Conservation (phyloP, 2,329 filamentous ascomycete genomes). For the Didymella arachidicola region DNA sequence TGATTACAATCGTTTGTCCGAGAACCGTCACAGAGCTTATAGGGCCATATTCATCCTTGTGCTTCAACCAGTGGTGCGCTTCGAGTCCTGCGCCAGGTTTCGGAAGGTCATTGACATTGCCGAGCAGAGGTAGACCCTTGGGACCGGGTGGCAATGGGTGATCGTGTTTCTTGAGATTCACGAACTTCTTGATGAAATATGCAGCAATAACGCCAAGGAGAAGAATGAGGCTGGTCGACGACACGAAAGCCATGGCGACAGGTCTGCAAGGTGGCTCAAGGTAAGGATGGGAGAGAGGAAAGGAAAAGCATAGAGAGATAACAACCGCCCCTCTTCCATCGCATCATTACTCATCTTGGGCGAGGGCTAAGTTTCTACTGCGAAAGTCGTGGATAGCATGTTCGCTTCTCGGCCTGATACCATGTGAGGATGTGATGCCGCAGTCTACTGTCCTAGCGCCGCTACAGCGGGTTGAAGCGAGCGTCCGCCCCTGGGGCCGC, state of each 20-base stretch:
- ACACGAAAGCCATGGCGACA: conserved; percentile 18
- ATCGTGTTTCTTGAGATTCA: conserved; percentile 17
- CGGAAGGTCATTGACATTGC: conserved; percentile 61
- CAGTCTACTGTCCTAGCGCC: conserved; percentile 5
- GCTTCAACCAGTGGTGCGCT: conserved; percentile 55
- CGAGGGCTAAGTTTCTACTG: conserved; percentile 6
- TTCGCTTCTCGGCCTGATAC: conserved; percentile 13
- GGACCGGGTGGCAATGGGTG: conserved; percentile 61
- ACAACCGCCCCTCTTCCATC: background rate
- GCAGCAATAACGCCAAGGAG: conserved; percentile 20
- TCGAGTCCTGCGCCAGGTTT: conserved; percentile 46
- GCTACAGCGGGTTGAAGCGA: conserved; percentile 19
- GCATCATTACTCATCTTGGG: conserved; percentile 6
- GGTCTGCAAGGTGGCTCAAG: background rate
- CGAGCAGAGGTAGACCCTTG: conserved; percentile 57
- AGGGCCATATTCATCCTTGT: conserved; percentile 51
- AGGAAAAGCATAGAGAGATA: background rate
- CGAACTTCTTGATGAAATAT: conserved; percentile 24
- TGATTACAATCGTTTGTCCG: conserved; percentile 41
- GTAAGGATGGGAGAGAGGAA: conserved; percentile 1
- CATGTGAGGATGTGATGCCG: conserved; percentile 12
- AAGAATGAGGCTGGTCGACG: conserved; percentile 32
- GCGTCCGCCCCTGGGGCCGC: conserved; percentile 5
- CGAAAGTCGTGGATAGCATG: conserved; percentile 10
- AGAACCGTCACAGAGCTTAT: conserved; percentile 43